These are phyloP conservation scores for Ceratocystis papillata DNA, from an alignment of 2,329 filamentous ascomycete species.

Conservation along the genomic window DNA sequence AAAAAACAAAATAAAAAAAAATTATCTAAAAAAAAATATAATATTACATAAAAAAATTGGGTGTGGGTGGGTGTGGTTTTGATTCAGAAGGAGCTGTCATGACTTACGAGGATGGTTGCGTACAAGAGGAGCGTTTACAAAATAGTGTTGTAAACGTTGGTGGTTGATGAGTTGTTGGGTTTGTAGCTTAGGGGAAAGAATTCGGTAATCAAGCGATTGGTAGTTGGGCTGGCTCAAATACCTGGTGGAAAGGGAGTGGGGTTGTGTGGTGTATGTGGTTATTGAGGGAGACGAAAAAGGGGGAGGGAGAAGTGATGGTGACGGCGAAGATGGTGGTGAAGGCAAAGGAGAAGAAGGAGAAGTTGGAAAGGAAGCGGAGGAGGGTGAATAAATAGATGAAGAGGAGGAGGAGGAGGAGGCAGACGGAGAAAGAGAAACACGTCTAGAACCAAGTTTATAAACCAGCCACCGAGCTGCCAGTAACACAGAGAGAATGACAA, in stretches of 20 bases:
- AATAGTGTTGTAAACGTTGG: slow-evolving; percentile 17
- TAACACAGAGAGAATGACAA: slow-evolving; percentile 11
- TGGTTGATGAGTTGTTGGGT: slow-evolving; percentile 14
- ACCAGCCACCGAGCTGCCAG: slow-evolving; percentile 7
- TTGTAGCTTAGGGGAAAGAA: slow-evolving; percentile 4
- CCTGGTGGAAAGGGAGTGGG: background rate
- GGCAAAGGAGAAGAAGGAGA: background rate
- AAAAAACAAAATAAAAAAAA: too few species aligned
- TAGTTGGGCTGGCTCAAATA: slow-evolving; percentile 4
- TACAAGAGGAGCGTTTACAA: slow-evolving; percentile 11
- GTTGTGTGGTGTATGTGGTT: slow-evolving; percentile 19
- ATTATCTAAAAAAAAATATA: too few species aligned
- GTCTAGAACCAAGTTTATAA: slow-evolving; percentile 7
- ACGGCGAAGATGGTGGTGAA: background rate
- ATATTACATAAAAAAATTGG: too few species aligned
- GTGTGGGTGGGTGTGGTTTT: too few species aligned
- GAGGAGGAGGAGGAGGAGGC: background rate
- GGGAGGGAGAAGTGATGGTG: background rate
- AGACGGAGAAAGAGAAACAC: slow-evolving; percentile 1
- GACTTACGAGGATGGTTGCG: slow-evolving; percentile 9
- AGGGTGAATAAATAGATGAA: slow-evolving; percentile 6
- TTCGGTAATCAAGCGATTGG: slow-evolving; percentile 11
- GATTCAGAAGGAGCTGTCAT: background rate
- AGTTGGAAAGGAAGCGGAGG: background rate
- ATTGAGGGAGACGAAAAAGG: slow-evolving; percentile 14